A percentile compares a stretch with the other conserved stretches of the same genome.
Evolutionary conservation across 257 asterid genomes (phyloP).

Genomic region (Scutellaria baicalensis): DNA sequence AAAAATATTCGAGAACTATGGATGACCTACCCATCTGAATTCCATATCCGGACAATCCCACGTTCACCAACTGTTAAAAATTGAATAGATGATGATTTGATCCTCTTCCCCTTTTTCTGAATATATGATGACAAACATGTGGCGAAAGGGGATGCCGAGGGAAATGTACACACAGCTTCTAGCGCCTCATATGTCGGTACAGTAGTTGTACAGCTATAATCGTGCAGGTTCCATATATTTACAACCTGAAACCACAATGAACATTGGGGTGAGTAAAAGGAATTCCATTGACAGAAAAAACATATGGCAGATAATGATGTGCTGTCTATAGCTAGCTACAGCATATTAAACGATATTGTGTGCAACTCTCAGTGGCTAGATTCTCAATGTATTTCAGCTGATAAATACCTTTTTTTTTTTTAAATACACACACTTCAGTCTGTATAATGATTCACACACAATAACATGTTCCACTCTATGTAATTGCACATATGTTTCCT

Average conservation of each 20-base stretch:
- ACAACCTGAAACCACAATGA: slow-evolving; percentile 57
- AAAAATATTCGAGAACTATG: background rate
- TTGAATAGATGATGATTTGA: slow-evolving; percentile 40
- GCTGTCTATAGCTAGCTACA: background rate
- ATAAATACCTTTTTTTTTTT: background rate
- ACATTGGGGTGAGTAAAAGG: slow-evolving; percentile 11
- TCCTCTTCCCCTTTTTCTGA: slow-evolving; percentile 40
- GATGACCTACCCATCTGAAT: slow-evolving; percentile 65
- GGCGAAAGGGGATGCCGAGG: slow-evolving; percentile 54
- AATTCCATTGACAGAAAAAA: background rate
- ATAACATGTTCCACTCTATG: background rate
- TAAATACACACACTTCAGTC: background rate
- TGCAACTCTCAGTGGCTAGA: background rate
- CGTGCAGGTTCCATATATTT: slow-evolving; percentile 77
- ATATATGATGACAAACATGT: slow-evolving; percentile 36
- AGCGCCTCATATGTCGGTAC: slow-evolving; percentile 89
- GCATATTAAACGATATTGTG: background rate
- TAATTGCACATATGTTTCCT: background rate
- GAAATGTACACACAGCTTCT: slow-evolving; percentile 68
- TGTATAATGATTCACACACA: background rate
- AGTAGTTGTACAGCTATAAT: slow-evolving; percentile 61
- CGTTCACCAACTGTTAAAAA: slow-evolving; percentile 96
- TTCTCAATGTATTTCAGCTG: background rate
- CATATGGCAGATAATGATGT: background rate
- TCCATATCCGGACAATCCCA: slow-evolving; percentile 89